These are phyloP conservation scores for Dictyostelium capitatum DNA, from an alignment of 78 protist genomes.

Conservation along the genomic window DNA sequence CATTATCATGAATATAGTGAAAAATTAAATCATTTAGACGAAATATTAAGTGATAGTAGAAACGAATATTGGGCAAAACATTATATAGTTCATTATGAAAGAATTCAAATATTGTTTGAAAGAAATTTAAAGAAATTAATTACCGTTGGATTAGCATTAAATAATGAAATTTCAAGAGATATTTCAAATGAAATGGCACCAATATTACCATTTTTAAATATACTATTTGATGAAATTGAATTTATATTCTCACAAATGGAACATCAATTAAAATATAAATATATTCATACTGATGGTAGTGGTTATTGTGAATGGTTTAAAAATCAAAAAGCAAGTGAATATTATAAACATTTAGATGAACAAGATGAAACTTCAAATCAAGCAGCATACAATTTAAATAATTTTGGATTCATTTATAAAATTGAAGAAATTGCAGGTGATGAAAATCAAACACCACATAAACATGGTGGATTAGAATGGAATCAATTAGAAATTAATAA, in stretches of 20 bases:
- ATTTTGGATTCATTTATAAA: background rate
- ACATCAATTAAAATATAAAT: background rate
- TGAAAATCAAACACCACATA: no score
- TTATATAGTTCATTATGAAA: background rate
- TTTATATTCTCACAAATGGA: slow-evolving; percentile 1
- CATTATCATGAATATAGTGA: background rate
- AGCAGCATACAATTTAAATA: background rate
- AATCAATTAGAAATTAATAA: slow-evolving; percentile 1
- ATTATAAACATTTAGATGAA: background rate
- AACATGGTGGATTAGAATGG: background rate
- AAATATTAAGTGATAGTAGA: slow-evolving; percentile 7
- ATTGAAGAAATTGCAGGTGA: no score
- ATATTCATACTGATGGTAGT: background rate
- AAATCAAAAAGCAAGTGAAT: background rate
- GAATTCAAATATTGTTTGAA: slow-evolving; percentile 12
- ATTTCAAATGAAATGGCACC: background rate
- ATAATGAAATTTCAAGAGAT: background rate
- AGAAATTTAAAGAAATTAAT: slow-evolving; percentile 31
- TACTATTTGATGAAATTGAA: background rate
- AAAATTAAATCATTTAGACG: background rate
- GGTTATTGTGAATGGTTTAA: background rate
- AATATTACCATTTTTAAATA: background rate
- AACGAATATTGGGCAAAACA: slow-evolving; percentile 8
- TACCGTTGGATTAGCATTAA: background rate
- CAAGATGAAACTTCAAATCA: background rate